Conservation (phyloP, 495 filamentous ascomycete species). For the Penicillium subrubescens region DNA sequence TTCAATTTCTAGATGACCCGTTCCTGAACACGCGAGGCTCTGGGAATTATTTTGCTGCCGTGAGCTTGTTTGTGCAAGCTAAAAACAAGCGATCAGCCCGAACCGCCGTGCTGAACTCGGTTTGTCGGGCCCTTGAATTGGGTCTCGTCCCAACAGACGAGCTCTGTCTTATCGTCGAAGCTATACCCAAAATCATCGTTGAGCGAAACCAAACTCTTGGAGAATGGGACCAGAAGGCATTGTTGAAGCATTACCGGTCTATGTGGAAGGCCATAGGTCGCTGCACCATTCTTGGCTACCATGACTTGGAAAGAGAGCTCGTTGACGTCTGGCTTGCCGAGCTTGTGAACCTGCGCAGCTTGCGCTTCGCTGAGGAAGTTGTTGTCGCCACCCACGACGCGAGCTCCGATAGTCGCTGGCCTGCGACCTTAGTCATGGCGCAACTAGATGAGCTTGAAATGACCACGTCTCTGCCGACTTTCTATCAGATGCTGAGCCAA, state of each 20-base stretch:
- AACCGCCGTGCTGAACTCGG: slow-evolving; percentile 29
- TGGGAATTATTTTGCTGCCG: slow-evolving; percentile 39
- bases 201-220: slow-evolving; percentile 23
- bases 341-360: slow-evolving; percentile 21
- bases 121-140: slow-evolving; percentile 41
- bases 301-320: slow-evolving; percentile 32
- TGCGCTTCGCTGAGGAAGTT: slow-evolving; percentile 38
- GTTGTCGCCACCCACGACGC: slow-evolving; percentile 29
- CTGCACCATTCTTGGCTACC: slow-evolving; percentile 40
- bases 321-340: slow-evolving; percentile 38
- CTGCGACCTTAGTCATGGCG: slow-evolving; percentile 29
- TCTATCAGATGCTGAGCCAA: slow-evolving; percentile 22
- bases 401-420: slow-evolving; percentile 25
- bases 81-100: slow-evolving; percentile 16
- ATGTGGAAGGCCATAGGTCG: slow-evolving; percentile 47
- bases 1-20: slow-evolving; percentile 48
- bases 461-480: slow-evolving; percentile 12
- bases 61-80: slow-evolving; percentile 24
- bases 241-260: slow-evolving; percentile 28
- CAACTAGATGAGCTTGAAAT: slow-evolving; percentile 24
- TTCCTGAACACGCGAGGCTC: slow-evolving; percentile 42
- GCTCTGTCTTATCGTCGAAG: slow-evolving; percentile 33
- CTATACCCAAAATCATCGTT: slow-evolving; percentile 25
- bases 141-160: slow-evolving; percentile 41
- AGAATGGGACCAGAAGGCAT: slow-evolving; percentile 14